phyloP scores from a whole-genome alignment of 2,329 filamentous ascomycete genomes.

The Blastomyces emzantsi region DNA sequence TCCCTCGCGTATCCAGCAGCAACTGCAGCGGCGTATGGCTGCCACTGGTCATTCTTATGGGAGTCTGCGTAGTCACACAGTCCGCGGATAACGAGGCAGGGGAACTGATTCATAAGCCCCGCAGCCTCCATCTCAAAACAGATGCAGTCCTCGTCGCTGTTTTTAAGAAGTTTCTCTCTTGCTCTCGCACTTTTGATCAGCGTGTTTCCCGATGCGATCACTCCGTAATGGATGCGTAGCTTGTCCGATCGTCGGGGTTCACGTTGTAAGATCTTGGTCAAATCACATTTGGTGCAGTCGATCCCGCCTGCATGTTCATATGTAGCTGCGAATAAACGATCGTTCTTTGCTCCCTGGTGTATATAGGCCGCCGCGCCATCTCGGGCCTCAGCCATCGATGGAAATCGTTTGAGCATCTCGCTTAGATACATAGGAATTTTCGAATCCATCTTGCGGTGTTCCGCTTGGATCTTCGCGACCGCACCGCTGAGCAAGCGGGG shows the following conservation, averaged over 20 bases:
- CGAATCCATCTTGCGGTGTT: background rate
- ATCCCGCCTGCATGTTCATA: conserved; percentile 5
- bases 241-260: conserved; percentile 10
- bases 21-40: conserved; percentile 18
- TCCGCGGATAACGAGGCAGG: conserved; percentile 15
- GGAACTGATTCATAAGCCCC: conserved; percentile 7
- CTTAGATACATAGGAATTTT: background rate
- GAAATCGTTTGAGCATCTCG: conserved; percentile 9
- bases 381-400: conserved; percentile 2
- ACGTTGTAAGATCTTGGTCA: conserved; percentile 15
- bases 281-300: conserved; percentile 17
- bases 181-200: conserved; percentile 19
- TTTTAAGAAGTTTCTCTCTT: conserved; percentile 15
- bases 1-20: conserved; percentile 4
- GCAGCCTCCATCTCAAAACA: conserved; percentile 22
- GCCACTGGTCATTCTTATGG: conserved; percentile 20
- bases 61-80: conserved; percentile 18
- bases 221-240: conserved; percentile 19
- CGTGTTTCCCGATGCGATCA: conserved; percentile 23
- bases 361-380: background rate
- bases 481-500: conserved; percentile 9
- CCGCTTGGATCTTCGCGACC: background rate
- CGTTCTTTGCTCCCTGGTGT: background rate
- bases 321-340: conserved; percentile 8
- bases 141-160: conserved; percentile 14